Conservation (phyloP, 306 rosid genomes). For the Quercus cerris region DNA sequence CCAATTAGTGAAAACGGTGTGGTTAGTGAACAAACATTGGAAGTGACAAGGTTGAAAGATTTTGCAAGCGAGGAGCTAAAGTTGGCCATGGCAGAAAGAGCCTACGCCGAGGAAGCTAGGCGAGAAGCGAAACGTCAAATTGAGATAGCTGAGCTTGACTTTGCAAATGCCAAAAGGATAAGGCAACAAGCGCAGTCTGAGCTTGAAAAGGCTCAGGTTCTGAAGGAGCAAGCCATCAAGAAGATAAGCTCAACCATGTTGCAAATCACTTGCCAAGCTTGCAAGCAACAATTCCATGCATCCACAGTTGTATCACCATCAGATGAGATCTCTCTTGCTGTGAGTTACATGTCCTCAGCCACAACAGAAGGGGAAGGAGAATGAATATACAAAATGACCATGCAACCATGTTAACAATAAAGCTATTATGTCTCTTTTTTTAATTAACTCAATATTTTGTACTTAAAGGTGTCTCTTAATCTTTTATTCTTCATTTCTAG, state of each 20-base stretch:
- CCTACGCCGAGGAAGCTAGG: conserved; percentile 79
- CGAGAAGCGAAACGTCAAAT: conserved; percentile 72
- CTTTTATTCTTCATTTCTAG: not conserved
- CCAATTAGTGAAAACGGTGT: not conserved
- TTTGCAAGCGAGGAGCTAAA: conserved; percentile 47
- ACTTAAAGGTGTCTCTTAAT: not conserved
- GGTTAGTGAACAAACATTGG: conserved; percentile 18
- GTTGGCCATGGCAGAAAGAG: conserved; percentile 67
- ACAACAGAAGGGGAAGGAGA: conserved; percentile 79
- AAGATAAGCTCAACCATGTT: conserved; percentile 61
- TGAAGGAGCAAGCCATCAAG: conserved; percentile 75
- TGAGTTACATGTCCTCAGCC: conserved; percentile 83
- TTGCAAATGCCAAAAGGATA: conserved; percentile 71
- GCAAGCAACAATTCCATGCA: conserved; percentile 69
- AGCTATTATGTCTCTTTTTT: conserved; percentile 3
- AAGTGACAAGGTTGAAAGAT: conserved; percentile 41
- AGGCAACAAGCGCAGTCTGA: conserved; percentile 82
- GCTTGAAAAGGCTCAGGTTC: conserved; percentile 59
- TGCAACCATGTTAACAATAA: conserved; percentile 3
- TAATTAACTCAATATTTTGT: conserved; percentile 24
- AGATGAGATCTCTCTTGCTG: conserved; percentile 70
- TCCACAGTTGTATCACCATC: conserved; percentile 34
- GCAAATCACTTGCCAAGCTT: conserved; percentile 84
- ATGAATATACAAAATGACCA: conserved; percentile 16
- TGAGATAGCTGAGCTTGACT: conserved; percentile 77